Base-by-base conservation (phyloP, 441 rosid genomes). In the Eruca vesicaria region DNA sequence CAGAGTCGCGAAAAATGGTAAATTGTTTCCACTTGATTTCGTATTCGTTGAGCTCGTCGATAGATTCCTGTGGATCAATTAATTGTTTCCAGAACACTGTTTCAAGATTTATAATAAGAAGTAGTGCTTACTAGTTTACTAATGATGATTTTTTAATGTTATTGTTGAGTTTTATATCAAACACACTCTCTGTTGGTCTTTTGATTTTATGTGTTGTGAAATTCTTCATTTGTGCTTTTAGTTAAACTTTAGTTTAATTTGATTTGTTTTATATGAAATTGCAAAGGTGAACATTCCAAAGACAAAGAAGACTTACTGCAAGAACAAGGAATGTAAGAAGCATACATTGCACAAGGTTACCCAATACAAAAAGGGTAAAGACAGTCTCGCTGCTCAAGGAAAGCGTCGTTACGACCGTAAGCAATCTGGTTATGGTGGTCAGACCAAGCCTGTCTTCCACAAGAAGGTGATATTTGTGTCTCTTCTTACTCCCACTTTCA, bases 281-380 rank as follows among this genome's bases (percentile, higher is more conserved):
- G 16, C n/a, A 0, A 11, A 87, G 92, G 90, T 89, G 84, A 89
- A 89, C 73, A 82, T 88, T 78, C 92, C 94, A 0, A 89, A 89
- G 87, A 89, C 90, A 0, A 89, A 87, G 88, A 87, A 87, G 81
- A 89, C 92, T 15, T 89, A 85, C 80, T 87, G 88, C 75, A 89
- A 86, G 82, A 86, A 74, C 82, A 89, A 89, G 81, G 92, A 89
- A 48, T 89, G 95, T 84, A 79, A 72, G 28, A 89, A 88, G 80
- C 95, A 89, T 81, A 89, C 95, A 10, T 80, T 89, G 84, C 95
- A 88, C 76, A 88, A 89, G 84, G 90, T 89, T 20, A 89, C 95
- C 7, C 92, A 89, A 32, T 89, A 88, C 82, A 89, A 88, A 55
- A 89, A 89, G 81, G 92, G 90, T 0, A 89, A 89, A 75, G 95